These are phyloP conservation scores for Bathelium albidoporum DNA, from an alignment of 495 filamentous ascomycete species.

Conservation along the genomic window DNA sequence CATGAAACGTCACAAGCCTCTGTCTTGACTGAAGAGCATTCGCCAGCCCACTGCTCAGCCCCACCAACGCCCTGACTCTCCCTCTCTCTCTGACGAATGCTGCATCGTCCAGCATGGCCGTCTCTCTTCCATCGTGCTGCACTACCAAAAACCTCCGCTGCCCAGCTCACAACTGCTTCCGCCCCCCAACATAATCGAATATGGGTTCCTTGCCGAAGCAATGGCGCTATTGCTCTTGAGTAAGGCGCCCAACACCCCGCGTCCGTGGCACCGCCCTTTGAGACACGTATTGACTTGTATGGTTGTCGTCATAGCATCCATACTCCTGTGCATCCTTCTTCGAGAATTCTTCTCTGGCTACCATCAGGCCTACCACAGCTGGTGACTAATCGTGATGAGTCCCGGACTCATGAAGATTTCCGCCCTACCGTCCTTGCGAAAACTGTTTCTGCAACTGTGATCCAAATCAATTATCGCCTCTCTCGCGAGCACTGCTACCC, in stretches of 20 bases:
- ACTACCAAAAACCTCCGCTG: neutral
- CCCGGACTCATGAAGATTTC: constrained; percentile 11
- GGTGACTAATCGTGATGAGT: neutral
- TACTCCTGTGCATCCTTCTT: constrained; percentile 1
- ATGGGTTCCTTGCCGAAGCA: constrained; percentile 23
- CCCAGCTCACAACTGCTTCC: neutral
- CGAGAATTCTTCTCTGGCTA: neutral
- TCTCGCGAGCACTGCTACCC: constrained; percentile 25
- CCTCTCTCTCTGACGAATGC: constrained; percentile 3
- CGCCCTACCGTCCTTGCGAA: constrained; percentile 11
- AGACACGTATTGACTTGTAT: neutral
- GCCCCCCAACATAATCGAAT: constrained; percentile 14
- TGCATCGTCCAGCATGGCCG: neutral
- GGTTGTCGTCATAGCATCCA: constrained; percentile 17
- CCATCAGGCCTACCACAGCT: constrained; percentile 22
- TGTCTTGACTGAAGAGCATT: neutral
- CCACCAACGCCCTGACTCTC: neutral
- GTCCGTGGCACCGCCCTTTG: neutral
- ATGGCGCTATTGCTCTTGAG: constrained; percentile 27
- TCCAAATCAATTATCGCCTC: constrained; percentile 31
- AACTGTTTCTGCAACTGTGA: constrained; percentile 24
- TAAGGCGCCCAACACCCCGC: constrained; percentile 10
- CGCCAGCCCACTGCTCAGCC: neutral
- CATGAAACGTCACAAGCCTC: neutral
- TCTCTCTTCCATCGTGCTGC: neutral